Evolutionary conservation across 768 basidiomycete genomes (phyloP).

Genomic region (Tylopilus plumbeoviolaceoides): DNA sequence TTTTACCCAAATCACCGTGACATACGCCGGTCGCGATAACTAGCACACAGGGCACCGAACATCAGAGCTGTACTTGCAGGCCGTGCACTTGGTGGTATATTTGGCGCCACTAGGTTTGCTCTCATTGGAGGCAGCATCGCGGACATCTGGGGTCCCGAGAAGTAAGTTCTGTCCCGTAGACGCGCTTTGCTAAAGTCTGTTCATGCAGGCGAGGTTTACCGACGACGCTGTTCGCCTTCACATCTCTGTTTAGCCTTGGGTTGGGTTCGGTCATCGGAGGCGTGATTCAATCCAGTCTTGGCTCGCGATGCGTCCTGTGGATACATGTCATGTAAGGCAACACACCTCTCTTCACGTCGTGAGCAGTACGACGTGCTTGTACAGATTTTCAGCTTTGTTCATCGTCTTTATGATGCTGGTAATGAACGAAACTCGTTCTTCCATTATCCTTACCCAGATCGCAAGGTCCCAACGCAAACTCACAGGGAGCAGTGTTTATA

Average conservation of each 20-base stretch:
- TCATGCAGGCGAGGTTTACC: conserved; percentile 61
- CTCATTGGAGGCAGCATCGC: conserved; percentile 68
- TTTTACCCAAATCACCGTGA: not conserved
- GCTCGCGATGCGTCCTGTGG: conserved; percentile 86
- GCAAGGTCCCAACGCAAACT: conserved; percentile 62
- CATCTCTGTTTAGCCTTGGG: conserved; percentile 53
- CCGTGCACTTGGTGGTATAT: conserved; percentile 58
- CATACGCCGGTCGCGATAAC: not conserved
- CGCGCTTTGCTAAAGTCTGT: not conserved
- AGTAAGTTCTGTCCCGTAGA: conserved; percentile 38
- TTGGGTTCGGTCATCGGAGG: conserved; percentile 61
- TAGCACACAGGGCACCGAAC: conserved; percentile 32
- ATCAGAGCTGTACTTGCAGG: conserved; percentile 55
- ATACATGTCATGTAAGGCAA: conserved; percentile 54
- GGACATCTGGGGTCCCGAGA: conserved; percentile 62
- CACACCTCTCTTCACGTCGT: not conserved
- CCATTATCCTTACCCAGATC: conserved; percentile 63
- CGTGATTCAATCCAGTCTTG: conserved; percentile 61
- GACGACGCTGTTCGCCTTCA: conserved; percentile 64
- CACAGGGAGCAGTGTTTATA: conserved; percentile 57
- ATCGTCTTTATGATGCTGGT: conserved; percentile 46
- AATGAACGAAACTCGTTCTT: conserved; percentile 69
- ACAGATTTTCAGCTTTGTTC: conserved; percentile 50
- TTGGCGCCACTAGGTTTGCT: conserved; percentile 59
- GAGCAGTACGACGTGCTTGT: not conserved